Conservation (phyloP, 768 basidiomycete species). For the Hygrophorus pudorinus region DNA sequence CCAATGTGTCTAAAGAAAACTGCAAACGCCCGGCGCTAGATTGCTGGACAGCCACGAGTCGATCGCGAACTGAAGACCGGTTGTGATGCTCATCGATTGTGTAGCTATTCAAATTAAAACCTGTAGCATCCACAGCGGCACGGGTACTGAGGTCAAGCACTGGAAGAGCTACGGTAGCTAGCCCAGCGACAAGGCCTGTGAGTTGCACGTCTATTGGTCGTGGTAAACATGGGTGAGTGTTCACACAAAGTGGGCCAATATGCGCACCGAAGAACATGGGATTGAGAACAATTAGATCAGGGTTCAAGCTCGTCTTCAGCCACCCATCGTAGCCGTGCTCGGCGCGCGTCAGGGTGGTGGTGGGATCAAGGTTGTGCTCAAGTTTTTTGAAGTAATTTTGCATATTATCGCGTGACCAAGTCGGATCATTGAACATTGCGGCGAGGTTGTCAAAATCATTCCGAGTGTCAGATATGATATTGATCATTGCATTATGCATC, state of each 20-base stretch:
- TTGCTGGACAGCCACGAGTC: constrained; percentile 12
- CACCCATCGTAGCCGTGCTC: constrained; percentile 23
- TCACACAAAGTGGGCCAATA: not conserved
- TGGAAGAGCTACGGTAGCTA: constrained; percentile 10
- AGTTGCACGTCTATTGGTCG: constrained; percentile 15
- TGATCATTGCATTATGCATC: constrained; percentile 23
- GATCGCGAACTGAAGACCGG: constrained; percentile 18
- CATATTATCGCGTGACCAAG: constrained; percentile 21
- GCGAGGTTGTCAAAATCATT: constrained; percentile 20
- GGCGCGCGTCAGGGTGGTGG: constrained; percentile 5
- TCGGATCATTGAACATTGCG: constrained; percentile 15
- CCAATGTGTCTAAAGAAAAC: constrained; percentile 18
- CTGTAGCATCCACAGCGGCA: constrained; percentile 13
- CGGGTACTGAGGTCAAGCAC: not conserved
- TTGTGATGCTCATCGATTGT: constrained; percentile 17
- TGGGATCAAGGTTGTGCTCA: constrained; percentile 16
- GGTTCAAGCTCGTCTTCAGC: constrained; percentile 19
- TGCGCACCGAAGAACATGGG: constrained; percentile 16
- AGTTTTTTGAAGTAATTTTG: constrained; percentile 20
- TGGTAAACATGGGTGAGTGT: not conserved
- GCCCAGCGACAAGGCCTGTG: constrained; percentile 12
- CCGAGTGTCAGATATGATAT: constrained; percentile 16
- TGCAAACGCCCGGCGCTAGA: constrained; percentile 10
- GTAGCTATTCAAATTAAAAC: constrained; percentile 12
- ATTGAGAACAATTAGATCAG: constrained; percentile 13